Evolutionary conservation across 495 filamentous ascomycete species (phyloP).

Genomic region (Cladorrhinum samala): DNA sequence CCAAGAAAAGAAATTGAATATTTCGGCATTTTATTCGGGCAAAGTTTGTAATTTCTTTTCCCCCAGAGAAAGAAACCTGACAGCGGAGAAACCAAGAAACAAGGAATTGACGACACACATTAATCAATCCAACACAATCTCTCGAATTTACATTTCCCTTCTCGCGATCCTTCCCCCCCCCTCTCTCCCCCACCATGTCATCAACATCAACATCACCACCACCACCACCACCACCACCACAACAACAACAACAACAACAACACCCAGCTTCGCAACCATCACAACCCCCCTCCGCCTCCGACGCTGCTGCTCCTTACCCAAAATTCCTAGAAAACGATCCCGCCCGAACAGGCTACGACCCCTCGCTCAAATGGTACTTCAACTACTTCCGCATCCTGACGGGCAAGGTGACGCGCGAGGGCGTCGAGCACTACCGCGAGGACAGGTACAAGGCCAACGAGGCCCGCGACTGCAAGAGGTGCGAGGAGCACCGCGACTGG

Average conservation of each 20-base stretch:
- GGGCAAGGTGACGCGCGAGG: conserved; percentile 61
- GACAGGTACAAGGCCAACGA: conserved; percentile 62
- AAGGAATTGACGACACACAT: too few relatives aligned
- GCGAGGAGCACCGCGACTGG: conserved; percentile 73
- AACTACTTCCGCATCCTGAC: conserved; percentile 75
- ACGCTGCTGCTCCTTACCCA: not conserved
- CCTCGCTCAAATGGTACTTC: conserved; percentile 57
- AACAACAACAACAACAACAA: conserved; percentile 3
- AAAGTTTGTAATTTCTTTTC: too few relatives aligned
- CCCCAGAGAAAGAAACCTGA: too few relatives aligned
- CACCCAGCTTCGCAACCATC: not conserved
- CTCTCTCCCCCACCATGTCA: conserved; percentile 2
- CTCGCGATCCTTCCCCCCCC: not conserved
- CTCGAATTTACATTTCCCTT: not conserved
- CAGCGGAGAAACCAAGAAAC: too few relatives aligned
- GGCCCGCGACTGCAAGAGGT: conserved; percentile 64
- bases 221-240: conserved; percentile 3
- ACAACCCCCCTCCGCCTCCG: conserved; percentile 8
- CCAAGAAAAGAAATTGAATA: not conserved
- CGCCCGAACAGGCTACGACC: conserved; percentile 55
- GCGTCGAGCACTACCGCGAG: conserved; percentile 62
- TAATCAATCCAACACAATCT: not conserved
- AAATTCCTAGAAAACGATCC: conserved; percentile 43
- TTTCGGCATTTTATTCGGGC: not conserved
- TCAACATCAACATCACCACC: conserved; percentile 6